Conservation (phyloP, 2,329 filamentous ascomycete species). For the Cladophialophora chaetospira region DNA sequence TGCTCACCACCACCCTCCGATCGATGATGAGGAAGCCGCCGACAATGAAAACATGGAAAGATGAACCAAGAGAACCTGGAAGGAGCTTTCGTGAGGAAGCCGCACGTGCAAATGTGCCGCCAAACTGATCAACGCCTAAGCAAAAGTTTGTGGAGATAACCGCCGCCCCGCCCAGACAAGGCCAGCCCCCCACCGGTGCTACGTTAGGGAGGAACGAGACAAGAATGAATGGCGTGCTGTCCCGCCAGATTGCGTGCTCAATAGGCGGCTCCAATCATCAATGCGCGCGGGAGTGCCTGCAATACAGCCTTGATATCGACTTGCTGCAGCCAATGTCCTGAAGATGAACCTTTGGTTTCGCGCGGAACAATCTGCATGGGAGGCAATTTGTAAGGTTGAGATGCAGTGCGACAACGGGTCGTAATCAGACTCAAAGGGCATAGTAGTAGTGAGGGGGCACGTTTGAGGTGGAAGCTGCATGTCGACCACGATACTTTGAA, state of each 20-base stretch:
- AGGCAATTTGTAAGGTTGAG: no score
- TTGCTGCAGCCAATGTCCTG: not conserved
- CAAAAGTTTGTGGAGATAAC: not conserved
- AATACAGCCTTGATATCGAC: not conserved
- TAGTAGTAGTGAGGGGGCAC: no score
- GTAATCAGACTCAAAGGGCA: no score
- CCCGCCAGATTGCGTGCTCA: constrained; percentile 12
- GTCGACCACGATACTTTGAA: no score
- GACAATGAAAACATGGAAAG: not conserved
- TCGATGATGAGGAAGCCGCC: no score
- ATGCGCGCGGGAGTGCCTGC: not conserved
- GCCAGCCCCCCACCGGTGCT: not conserved
- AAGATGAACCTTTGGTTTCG: not conserved
- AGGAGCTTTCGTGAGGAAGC: not conserved
- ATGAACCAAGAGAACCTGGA: not conserved
- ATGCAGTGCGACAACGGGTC: no score
- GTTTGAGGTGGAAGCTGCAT: no score
- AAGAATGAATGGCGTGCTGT: constrained; percentile 6
- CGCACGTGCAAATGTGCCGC: not conserved
- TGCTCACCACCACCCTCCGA: not conserved
- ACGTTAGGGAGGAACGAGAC: no score
- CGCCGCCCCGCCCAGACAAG: not conserved
- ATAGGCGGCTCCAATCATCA: not conserved
- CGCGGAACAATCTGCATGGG: not conserved
- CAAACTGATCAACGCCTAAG: not conserved